Percentiles rank a stretch among this genome's conserved stretches.
phyloP scores from a whole-genome alignment of 2,329 filamentous ascomycete genomes.

The Scortechinia acanthostroma region DNA sequence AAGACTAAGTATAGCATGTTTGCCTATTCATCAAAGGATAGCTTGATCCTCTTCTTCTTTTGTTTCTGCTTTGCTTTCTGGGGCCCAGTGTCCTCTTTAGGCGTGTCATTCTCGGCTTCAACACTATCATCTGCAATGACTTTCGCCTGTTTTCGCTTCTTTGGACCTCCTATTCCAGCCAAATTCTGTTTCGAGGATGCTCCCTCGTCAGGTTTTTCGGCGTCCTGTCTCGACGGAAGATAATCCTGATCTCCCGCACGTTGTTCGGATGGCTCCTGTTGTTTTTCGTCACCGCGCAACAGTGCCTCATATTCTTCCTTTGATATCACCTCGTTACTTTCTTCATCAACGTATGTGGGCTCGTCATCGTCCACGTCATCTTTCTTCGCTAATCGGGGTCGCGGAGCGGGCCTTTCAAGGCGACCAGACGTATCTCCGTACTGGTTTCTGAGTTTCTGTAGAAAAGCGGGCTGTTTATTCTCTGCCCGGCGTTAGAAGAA shows the following conservation, averaged over 20 bases:
- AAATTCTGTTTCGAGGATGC: slow-evolving; percentile 19
- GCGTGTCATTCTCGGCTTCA: slow-evolving; percentile 10
- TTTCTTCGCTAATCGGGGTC: slow-evolving; percentile 22
- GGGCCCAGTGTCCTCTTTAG: too few relatives aligned
- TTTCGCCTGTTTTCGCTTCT: slow-evolving; percentile 29
- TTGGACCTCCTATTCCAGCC: slow-evolving; percentile 26
- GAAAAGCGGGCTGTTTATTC: slow-evolving; percentile 28
- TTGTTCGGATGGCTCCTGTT: slow-evolving; percentile 5
- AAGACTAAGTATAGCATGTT: neutral
- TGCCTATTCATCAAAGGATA: slow-evolving; percentile 29
- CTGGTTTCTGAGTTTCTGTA: slow-evolving; percentile 26
- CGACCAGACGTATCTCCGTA: slow-evolving; percentile 22
- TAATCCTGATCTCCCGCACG: neutral
- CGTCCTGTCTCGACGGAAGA: slow-evolving; percentile 4
- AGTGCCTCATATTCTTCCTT: slow-evolving; percentile 31
- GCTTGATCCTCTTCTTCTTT: slow-evolving; percentile 33
- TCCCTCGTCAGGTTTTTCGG: slow-evolving; percentile 5
- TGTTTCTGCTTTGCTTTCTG: slow-evolving; percentile 17
- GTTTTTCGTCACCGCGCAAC: slow-evolving; percentile 13
- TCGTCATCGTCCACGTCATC: slow-evolving; percentile 27
- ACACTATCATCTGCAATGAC: slow-evolving; percentile 23
- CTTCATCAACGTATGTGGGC: slow-evolving; percentile 31
- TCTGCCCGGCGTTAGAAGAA: slow-evolving; percentile 13
- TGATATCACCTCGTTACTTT: slow-evolving; percentile 29
- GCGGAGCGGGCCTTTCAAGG: slow-evolving; percentile 21